Percentiles rank a stretch among this genome's conserved stretches.
phyloP scores from a whole-genome alignment of 352 stramenopile genomes.

The Phytopythium ostracodes region DNA sequence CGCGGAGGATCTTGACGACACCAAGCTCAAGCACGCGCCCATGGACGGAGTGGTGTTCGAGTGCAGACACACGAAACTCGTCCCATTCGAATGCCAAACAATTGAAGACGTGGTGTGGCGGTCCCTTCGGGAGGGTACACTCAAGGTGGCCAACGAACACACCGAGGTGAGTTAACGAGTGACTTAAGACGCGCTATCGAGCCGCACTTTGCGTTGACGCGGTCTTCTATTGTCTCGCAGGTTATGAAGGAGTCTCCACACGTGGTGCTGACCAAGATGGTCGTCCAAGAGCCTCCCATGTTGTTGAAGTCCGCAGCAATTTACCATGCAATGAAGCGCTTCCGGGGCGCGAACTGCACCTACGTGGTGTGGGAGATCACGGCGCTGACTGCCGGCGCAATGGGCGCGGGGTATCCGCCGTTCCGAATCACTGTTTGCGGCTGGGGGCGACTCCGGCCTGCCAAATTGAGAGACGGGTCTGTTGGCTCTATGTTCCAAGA shows the following conservation, averaged over 20 bases:
- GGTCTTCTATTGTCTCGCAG: background rate
- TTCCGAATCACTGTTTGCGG: background rate
- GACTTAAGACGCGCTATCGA: no score
- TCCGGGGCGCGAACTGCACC: background rate
- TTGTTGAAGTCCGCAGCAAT: background rate
- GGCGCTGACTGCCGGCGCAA: background rate
- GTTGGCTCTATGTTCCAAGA: background rate
- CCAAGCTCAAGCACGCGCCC: background rate
- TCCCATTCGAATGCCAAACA: background rate
- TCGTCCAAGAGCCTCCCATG: background rate
- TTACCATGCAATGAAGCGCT: constrained; percentile 1
- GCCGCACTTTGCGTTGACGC: no score
- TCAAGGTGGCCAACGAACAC: background rate
- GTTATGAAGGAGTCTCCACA: background rate
- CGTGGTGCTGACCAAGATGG: background rate
- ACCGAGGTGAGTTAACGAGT: background rate
- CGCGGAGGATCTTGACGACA: background rate
- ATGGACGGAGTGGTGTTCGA: background rate
- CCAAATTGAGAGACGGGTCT: background rate
- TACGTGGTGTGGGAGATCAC: background rate
- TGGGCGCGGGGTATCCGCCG: background rate
- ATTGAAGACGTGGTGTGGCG: background rate
- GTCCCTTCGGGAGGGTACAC: background rate
- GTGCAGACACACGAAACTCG: background rate
- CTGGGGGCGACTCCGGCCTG: background rate